Base-by-base conservation (phyloP, 192 early-diverging fungal genomes). In the Coemansia sp. region DNA sequence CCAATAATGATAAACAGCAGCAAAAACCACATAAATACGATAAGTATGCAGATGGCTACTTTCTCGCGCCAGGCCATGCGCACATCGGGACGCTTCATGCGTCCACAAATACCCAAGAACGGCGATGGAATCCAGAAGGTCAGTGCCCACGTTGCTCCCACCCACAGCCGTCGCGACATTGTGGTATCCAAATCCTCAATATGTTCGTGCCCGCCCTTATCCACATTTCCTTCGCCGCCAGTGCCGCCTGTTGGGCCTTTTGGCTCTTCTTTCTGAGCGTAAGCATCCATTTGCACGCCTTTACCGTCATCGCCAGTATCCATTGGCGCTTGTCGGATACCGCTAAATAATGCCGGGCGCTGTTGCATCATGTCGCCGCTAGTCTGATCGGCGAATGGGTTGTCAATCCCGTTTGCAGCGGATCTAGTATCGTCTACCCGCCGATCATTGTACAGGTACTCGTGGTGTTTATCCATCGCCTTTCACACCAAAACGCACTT, bases 41-140 rank as follows among this genome's bases (percentile, higher is more conserved):
- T 95, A 66, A 96, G 66, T 20, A 92, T 75, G 74, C 93, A 94
- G 23, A 98, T 83, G 1, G 88, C 85, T 6, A 92, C 76, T 75
- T 98, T 98, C 77, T 98, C 95, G 54, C 95, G 84, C 93, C 93
- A 97, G 7, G 95, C 95, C 93, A 95, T 95, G 52, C 87, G 92
- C 57, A 97, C 87, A 77, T 97, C 94, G 24, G 89, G 85, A 20
- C 94, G 88, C 67, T 88, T 92, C 92, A 97, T 93, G 19, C 69
- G 67, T 1, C 75, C 75, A 31, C 69, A 72, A 29, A 67, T 7
- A 25, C 25, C 54, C 17, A 77, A 36, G 5, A 72, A 30, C 22
- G 75, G 75, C 30, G 75, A 65, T 6, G 75, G 75, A 21, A 72
- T 57, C 61, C 75, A 77, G 32, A 36, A 77, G 4, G 75, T 77